Percentiles rank a stretch among this genome's conserved stretches.
Evolutionary conservation across 257 asterid genomes (phyloP).

Genomic region (Capsicum baccatum): DNA sequence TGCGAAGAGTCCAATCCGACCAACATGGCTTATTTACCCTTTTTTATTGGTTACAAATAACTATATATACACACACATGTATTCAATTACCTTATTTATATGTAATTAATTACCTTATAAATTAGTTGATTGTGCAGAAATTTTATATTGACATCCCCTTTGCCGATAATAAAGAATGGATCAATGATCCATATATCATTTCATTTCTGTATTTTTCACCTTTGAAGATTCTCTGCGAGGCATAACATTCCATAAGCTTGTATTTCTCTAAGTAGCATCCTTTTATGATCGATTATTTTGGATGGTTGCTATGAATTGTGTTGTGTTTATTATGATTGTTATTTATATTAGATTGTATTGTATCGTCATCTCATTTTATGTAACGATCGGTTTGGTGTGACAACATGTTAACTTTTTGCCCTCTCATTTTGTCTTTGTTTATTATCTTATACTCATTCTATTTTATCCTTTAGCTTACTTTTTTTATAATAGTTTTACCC

Average conservation of each 20-base stretch:
- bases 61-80: not conserved
- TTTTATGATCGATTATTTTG: too few relatives aligned
- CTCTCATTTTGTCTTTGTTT: not conserved
- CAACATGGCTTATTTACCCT: not conserved
- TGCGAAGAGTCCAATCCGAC: too few relatives aligned
- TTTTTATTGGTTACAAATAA: not conserved
- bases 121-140: not conserved
- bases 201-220: not conserved
- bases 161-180: not conserved
- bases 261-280: not conserved
- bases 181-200: not conserved
- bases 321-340: not conserved
- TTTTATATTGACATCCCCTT: not conserved
- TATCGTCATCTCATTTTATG: not conserved
- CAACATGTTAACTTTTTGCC: not conserved
- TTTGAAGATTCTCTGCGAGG: not conserved
- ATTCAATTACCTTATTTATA: not conserved
- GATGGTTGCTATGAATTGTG: too few relatives aligned
- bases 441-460: not conserved
- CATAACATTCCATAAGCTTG: not conserved
- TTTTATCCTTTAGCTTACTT: not conserved
- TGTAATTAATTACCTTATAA: not conserved
- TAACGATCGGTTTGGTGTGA: not conserved
- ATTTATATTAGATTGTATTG: rapidly evolving
- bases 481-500: not conserved